Conservation (phyloP, 371 early-diverging fungal species). For the Apophysomyces sp. region DNA sequence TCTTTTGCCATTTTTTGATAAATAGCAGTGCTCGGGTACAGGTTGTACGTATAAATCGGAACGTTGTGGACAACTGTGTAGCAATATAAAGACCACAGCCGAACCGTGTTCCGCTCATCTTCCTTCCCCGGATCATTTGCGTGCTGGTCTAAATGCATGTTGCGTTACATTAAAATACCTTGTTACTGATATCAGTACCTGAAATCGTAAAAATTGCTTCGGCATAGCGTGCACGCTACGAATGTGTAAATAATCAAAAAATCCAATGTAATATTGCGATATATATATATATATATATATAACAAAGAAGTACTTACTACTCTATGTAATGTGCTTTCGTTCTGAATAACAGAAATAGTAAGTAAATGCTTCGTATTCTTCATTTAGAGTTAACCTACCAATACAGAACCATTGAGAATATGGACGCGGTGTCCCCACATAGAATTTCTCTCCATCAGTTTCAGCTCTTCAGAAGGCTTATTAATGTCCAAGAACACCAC, state of each 20-base stretch:
- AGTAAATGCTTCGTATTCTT: no score
- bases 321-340: slow-evolving; percentile 41
- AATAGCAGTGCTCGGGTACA: slow-evolving; percentile 65
- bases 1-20: slow-evolving; percentile 68
- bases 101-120: slow-evolving; percentile 59
- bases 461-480: slow-evolving; percentile 50
- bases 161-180: not conserved
- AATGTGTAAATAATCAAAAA: no score
- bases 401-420: slow-evolving; percentile 47
- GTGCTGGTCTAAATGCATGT: slow-evolving; percentile 50
- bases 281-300: no score
- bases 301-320: slow-evolving; percentile 30
- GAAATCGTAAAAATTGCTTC: slow-evolving; percentile 52
- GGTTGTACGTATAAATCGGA: slow-evolving; percentile 68
- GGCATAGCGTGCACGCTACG: slow-evolving; percentile 43
- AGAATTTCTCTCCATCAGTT: slow-evolving; percentile 41
- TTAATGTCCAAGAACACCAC: slow-evolving; percentile 60
- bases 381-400: no score
- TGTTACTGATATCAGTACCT: slow-evolving; percentile 21
- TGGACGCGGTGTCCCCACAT: slow-evolving; percentile 45
- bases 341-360: no score
- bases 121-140: slow-evolving; percentile 42
- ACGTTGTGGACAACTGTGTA: slow-evolving; percentile 47
- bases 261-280: no score
- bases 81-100: slow-evolving; percentile 66